Base-by-base conservation (phyloP, 345 rosid genomes). In the Sonneratia caseolaris region DNA sequence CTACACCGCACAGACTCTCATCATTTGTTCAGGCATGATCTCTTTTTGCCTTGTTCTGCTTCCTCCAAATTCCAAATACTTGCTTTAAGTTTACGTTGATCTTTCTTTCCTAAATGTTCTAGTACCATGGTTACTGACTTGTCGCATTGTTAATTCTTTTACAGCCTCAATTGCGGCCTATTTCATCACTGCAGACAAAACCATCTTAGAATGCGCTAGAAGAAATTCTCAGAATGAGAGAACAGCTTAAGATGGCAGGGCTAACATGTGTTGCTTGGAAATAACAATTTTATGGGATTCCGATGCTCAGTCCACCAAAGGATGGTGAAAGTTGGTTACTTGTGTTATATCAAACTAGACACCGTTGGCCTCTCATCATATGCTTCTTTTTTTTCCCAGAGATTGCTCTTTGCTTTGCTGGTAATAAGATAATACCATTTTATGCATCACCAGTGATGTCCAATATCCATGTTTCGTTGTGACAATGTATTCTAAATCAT, bases 1-100 rank as follows among this genome's bases (percentile, higher is more conserved):
- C 75, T 81, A 87, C 72, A 84, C 87, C 70, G 91, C 86, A 69
- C 95, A 89, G 77, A 87, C 95, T 55, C 91, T 89, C 32, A 77
- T 89, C 70, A 83, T 87, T 76, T 84, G 85, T 15, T 85, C 76
- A 76, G 90, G 95, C 62, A 74, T 27, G 38, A 70, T 53, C 32
- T 8, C 7, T 51, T 32, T 15, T 55, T 35, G 15, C 22, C 16
- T 24, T 32, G 19, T 43, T 68, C 2, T 45, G 37, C 55, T 22
- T 45, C 18, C 53, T 59, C 7, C 64, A 59, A 22, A 8, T 36
- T 3, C 12, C 24, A 59, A 21, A 1, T 27, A 27, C 32, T 27
- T 27, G 32, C 32, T 27, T 27, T 59, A 2, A 21, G 15, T 1
- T 59, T 59, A 22, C 13, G 27, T 24, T 4, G 36, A 62, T 61